phyloP scores from a whole-genome alignment of 805 yeast genomes.

The Barnettozyma vustinii region DNA sequence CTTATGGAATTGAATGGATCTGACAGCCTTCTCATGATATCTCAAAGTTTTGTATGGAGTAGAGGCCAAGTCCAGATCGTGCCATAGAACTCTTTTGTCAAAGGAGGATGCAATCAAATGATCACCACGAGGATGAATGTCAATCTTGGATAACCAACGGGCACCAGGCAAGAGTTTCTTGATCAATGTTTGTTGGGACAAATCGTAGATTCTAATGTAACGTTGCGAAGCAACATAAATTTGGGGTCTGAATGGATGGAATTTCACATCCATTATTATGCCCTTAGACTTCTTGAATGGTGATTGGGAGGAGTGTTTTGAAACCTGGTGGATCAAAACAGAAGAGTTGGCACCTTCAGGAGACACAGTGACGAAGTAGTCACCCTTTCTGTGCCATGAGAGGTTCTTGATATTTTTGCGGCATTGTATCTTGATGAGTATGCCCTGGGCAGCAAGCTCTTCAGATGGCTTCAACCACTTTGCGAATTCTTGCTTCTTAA shows the following conservation, averaged over 20 bases:
- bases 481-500: constrained; percentile 51
- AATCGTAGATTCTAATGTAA: constrained; percentile 83
- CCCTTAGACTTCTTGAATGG: constrained; percentile 94
- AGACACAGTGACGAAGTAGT: constrained; percentile 93
- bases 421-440: constrained; percentile 66
- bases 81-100: constrained; percentile 96
- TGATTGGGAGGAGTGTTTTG: constrained; percentile 91
- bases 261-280: constrained; percentile 89
- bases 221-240: constrained; percentile 92
- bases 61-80: constrained; percentile 80
- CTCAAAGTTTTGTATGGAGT: constrained; percentile 95
- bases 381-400: constrained; percentile 97
- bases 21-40: constrained; percentile 92
- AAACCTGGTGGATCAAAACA: constrained; percentile 88
- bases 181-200: constrained; percentile 75
- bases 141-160: constrained; percentile 86
- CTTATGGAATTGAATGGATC: constrained; percentile 83
- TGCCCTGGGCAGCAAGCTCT: constrained; percentile 58
- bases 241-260: constrained; percentile 95
- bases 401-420: constrained; percentile 68
- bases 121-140: constrained; percentile 95
- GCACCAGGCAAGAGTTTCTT: constrained; percentile 94
- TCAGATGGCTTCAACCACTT: constrained; percentile 80
- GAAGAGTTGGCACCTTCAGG: constrained; percentile 87
- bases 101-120: constrained; percentile 87